Evolutionary conservation across 164 flowering plant genomes (phyloP).

Genomic region (Annona cherimola): DNA sequence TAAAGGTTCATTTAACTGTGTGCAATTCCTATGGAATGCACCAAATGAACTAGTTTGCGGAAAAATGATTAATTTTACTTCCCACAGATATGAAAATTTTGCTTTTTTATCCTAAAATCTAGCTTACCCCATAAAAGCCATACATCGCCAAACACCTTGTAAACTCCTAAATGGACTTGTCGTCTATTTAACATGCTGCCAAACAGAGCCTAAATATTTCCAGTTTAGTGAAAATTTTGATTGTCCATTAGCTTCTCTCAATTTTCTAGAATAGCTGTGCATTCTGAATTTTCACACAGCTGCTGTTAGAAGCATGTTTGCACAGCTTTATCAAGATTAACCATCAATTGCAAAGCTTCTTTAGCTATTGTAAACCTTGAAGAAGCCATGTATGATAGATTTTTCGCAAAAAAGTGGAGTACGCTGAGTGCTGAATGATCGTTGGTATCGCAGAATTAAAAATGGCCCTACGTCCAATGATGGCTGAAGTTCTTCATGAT

Average conservation of each 20-base stretch:
- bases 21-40: too few relatives aligned
- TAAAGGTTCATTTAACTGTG: neutral
- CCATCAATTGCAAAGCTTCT: neutral
- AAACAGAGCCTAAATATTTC: neutral
- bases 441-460: neutral
- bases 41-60: too few relatives aligned
- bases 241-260: neutral
- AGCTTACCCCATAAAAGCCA: too few relatives aligned
- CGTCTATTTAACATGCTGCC: neutral
- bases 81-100: too few relatives aligned
- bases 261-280: neutral
- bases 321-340: neutral
- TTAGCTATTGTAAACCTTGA: neutral
- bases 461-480: neutral
- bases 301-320: neutral
- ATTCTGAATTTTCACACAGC: neutral
- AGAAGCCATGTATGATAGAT: neutral
- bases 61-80: too few relatives aligned
- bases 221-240: neutral
- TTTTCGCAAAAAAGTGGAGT: neutral
- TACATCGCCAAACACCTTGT: too few relatives aligned
- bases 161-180: too few relatives aligned
- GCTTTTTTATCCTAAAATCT: too few relatives aligned
- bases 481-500: neutral
- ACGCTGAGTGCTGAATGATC: neutral